phyloP scores from a whole-genome alignment of 768 basidiomycete species.

The Tubosaeta brunneosetosa region DNA sequence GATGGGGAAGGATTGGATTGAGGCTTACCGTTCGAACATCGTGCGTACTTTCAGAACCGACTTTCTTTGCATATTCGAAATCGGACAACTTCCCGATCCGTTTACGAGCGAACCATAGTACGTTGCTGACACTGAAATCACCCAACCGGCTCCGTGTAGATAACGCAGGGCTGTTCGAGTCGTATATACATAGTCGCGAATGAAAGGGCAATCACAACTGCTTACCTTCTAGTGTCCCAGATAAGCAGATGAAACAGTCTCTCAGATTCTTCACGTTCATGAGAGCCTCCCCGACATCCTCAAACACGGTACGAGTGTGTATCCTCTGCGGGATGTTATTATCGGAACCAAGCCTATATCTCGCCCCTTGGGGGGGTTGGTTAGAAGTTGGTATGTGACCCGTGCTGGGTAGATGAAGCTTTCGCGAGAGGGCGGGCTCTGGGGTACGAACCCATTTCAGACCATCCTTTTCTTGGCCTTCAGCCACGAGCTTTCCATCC shows the following conservation, averaged over 20 bases:
- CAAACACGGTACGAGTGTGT: neutral
- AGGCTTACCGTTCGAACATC: constrained; percentile 8
- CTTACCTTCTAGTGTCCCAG: neutral
- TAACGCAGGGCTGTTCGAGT: neutral
- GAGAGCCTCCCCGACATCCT: neutral
- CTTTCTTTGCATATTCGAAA: constrained; percentile 10
- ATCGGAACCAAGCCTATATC: neutral
- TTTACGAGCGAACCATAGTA: neutral
- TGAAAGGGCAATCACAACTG: neutral
- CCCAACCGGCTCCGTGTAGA: neutral
- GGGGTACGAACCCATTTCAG: neutral
- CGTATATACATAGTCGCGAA: neutral
- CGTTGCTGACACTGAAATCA: neutral
- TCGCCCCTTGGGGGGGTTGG: neutral
- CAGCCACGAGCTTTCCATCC: neutral
- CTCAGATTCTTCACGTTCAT: neutral
- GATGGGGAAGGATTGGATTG: neutral
- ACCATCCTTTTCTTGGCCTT: neutral
- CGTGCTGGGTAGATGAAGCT: too few species aligned
- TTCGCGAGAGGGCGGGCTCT: neutral
- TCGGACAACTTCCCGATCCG: constrained; percentile 8
- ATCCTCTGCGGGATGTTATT: neutral
- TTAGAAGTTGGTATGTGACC: too few species aligned
- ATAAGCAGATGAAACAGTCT: neutral
- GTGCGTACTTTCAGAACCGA: neutral